Evolutionary conservation across 768 basidiomycete species (phyloP).

Genomic region (Kwoniella sp.): DNA sequence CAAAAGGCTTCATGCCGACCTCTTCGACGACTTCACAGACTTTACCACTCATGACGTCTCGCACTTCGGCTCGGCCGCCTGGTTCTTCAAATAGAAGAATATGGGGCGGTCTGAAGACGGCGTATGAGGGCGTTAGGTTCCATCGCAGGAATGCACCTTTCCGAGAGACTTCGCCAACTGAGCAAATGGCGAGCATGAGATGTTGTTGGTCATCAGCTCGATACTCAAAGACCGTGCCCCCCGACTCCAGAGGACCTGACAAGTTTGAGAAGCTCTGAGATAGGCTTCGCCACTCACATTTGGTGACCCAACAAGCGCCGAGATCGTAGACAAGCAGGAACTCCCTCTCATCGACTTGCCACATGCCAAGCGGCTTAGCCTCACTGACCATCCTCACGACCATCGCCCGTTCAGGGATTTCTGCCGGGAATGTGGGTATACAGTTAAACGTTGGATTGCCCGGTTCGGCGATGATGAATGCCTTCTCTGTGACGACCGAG

Average conservation of each 20-base stretch:
- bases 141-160: slow-evolving; percentile 41
- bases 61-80: slow-evolving; percentile 36
- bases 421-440: slow-evolving; percentile 37
- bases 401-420: slow-evolving; percentile 19
- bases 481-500: slow-evolving; percentile 41
- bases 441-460: slow-evolving; percentile 42
- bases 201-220: slow-evolving; percentile 1
- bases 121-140: slow-evolving; percentile 45
- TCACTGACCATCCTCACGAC: slow-evolving; percentile 32
- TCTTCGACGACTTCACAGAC: slow-evolving; percentile 47
- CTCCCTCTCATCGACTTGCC: slow-evolving; percentile 49
- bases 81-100: slow-evolving; percentile 44
- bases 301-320: slow-evolving; percentile 51
- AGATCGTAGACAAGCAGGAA: slow-evolving; percentile 48
- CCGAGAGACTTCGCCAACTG: slow-evolving; percentile 45
- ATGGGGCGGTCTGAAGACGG: slow-evolving; percentile 37
- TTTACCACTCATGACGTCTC: slow-evolving; percentile 37
- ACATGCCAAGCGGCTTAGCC: slow-evolving; percentile 44
- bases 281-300: slow-evolving; percentile 43
- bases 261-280: too few relatives aligned
- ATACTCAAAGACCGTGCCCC: neutral
- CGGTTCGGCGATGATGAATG: slow-evolving; percentile 49
- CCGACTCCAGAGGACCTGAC: too few relatives aligned
- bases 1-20: slow-evolving; percentile 31
- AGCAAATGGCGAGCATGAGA: neutral